Evolutionary conservation across 1,139 yeast genomes (phyloP).

Genomic region (Scheffersomyces titani): DNA sequence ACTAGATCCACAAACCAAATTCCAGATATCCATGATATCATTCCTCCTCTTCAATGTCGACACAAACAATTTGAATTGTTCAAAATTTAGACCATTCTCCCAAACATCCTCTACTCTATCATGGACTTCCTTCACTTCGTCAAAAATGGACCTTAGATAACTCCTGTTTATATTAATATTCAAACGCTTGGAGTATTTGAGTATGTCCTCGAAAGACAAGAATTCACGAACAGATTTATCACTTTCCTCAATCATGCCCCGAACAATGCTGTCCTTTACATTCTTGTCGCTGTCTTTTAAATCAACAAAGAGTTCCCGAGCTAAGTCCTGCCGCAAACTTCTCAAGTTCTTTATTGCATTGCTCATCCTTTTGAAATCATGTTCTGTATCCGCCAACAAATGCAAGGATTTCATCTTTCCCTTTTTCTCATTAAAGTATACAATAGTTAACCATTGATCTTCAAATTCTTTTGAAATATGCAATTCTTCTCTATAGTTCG

Average conservation of each 20-base stretch:
- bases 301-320: constrained; percentile 34
- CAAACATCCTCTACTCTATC: constrained; percentile 2
- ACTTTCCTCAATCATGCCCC: constrained; percentile 15
- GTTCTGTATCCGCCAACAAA: constrained; percentile 66
- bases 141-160: constrained; percentile 40
- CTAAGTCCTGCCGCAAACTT: constrained; percentile 35
- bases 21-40: constrained; percentile 35
- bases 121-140: constrained; percentile 40
- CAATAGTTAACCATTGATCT: constrained; percentile 76
- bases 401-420: constrained; percentile 63
- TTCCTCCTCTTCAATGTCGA: constrained; percentile 39
- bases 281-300: constrained; percentile 26
- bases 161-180: constrained; percentile 57
- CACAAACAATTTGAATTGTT: constrained; percentile 74
- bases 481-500: constrained; percentile 81
- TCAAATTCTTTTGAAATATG: constrained; percentile 68
- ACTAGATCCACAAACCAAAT: constrained; percentile 22
- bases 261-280: constrained; percentile 24
- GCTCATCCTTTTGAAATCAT: constrained; percentile 59
- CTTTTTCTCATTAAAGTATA: constrained; percentile 63
- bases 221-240: constrained; percentile 29
- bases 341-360: constrained; percentile 57
- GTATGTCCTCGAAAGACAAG: constrained; percentile 68
- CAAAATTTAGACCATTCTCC: constrained; percentile 50
- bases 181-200: constrained; percentile 62